Conservation (phyloP, 805 yeast species). For the Lipomyces starkeyi region DNA sequence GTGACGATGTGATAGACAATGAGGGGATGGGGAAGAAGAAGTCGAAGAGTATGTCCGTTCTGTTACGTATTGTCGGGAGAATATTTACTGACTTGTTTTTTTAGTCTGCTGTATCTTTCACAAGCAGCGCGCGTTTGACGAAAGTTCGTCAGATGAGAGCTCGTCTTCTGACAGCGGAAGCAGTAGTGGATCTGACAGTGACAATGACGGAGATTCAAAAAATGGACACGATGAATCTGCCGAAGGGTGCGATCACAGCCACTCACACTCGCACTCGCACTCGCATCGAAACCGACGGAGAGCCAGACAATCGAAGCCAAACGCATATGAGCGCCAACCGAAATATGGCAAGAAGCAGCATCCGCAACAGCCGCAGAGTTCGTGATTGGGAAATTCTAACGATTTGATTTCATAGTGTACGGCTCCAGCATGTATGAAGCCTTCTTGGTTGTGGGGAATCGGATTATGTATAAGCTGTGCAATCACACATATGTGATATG, state of each 20-base stretch:
- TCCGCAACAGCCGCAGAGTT: not conserved
- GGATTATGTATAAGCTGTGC: not conserved
- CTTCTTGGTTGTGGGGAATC: too few species aligned
- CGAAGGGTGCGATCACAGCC: slow-evolving; percentile 12
- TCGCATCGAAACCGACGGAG: slow-evolving; percentile 39
- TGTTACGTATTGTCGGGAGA: not conserved
- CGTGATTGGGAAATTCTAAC: not conserved
- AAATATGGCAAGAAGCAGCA: slow-evolving; percentile 24
- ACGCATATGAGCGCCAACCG: slow-evolving; percentile 92
- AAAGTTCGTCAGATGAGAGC: slow-evolving; percentile 46
- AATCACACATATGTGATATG: not conserved
- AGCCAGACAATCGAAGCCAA: slow-evolving; percentile 58
- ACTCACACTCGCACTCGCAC: slow-evolving; percentile 17
- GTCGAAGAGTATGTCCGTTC: slow-evolving; percentile 62
- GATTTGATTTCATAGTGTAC: not conserved
- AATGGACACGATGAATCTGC: slow-evolving; percentile 16
- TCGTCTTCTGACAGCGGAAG: slow-evolving; percentile 45
- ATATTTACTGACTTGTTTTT: slow-evolving; percentile 36
- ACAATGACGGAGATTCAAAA: slow-evolving; percentile 43
- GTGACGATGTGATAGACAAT: slow-evolving; percentile 85
- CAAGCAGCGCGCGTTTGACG: slow-evolving; percentile 49
- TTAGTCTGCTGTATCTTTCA: slow-evolving; percentile 68
- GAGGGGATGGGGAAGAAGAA: slow-evolving; percentile 88
- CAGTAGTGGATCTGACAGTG: slow-evolving; percentile 51
- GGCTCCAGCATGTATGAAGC: not conserved